Base-by-base conservation (phyloP, 164 flowering plant species). In the Kalanchoe fedtschenkoi region DNA sequence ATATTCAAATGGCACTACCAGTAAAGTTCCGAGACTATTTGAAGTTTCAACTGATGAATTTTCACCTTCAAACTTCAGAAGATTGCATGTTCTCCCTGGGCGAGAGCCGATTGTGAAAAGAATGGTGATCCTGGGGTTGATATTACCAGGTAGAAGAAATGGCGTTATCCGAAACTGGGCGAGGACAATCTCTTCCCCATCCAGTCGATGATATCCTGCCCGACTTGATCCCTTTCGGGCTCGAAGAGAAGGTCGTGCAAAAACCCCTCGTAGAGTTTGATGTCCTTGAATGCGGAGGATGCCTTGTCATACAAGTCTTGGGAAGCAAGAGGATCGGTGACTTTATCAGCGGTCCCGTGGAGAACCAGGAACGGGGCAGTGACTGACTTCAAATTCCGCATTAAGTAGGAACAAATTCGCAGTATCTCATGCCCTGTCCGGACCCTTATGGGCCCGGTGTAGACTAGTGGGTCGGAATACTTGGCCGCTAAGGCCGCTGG, bases 381-480 rank as follows among this genome's bases (percentile, higher is more conserved):
- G 16, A 95, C 78, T 1, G 82, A 80, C 71, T 82, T 84, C 69
- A 91, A 79, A 78, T 86, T 91, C 39, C 85, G 83, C 76, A 69
- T 81, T 72, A 95, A 68, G 70, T 78, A 76, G 28, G 96, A 78
- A 9, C 89, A 80, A 56, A 95, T 85, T 16, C 96, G 89, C 56
- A 91, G 70, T 63, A 89, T 95, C 71, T 95, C 99, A 29, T 88
- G 88, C 33, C 97, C 97, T n/a, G 99, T 95, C 70, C 99, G 79
- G 62, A 91, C 93, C 69, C 99, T 80, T 13, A 95, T 88, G 24
- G 96, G 97, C 4, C 97, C 97, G 2, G 99, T 93, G 69, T 93
- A 93, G 65, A 93, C 99, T 71, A 93, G 60, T 6, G 99, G 99
- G 71, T 90, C 99, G 0, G 97, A 78, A 69, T 95, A 91, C 72